Evolutionary conservation across 1,139 yeast species (phyloP), one percentile per base, ranked within the genome.

Genomic region (Suhomyces guaymorum): DNA sequence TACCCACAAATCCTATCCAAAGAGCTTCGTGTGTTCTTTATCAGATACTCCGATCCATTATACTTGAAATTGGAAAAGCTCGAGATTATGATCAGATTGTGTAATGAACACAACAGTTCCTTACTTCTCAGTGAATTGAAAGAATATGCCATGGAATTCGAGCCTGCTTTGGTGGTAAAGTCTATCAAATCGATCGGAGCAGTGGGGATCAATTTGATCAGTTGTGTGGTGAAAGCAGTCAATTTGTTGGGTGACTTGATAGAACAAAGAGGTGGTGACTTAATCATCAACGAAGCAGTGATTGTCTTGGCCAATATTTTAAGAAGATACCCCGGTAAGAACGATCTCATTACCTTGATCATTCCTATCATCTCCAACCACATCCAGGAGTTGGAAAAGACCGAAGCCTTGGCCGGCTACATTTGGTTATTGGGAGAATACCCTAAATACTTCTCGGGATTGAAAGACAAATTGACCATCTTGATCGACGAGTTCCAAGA

Each of bases 121-220:
- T 70, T 85, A 45, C 67, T 92, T 30, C 65, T 92, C 41, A 78
- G 90, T 11, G 99, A 94, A 62, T 71, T 92, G 44, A 83, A 85
- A 56, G 99, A 94, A 60, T 84, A 94, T 57, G 82, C 97, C 4
- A 82, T 87, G 82, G 98, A 94, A 57, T 88, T 90, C 48, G 98
- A 94, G 51, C 81, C 87, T 33, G 90, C 90, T 42, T 82, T 94
- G 55, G 96, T 89, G 15, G 70, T 85, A 22, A 78, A 88, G 37
- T 80, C 97, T 1, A 82, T 92, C 33, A 75, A 73, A 46, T 94
- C 95, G 3, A 78, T 92, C 48, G 95, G 96, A 2, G 89, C 94
- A 40, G 78, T 89, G 37, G 97, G 97, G 10, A 83, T 90, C 49
- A 87, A 87, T 57, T 69, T 88, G 35, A 67, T 78, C 1, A 78